Evolutionary conservation across 1,284 basidiomycete species (phyloP).

Genomic region (Ustilago nuda): DNA sequence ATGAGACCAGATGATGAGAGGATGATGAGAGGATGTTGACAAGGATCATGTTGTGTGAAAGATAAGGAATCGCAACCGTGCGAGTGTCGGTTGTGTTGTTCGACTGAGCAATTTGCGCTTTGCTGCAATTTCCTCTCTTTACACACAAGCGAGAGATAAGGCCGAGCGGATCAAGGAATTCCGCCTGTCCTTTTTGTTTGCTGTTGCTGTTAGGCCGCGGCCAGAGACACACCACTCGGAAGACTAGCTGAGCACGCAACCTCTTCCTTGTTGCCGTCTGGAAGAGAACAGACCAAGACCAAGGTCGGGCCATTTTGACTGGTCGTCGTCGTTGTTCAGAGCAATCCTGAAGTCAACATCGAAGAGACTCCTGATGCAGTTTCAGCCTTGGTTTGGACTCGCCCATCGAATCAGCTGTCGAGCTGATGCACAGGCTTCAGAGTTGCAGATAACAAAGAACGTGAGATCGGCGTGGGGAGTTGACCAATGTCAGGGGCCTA

Average conservation of each 20-base stretch:
- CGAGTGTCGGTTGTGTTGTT: no score
- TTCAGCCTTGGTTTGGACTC: slow-evolving; percentile 1
- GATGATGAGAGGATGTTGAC: not conserved
- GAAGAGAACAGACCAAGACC: no score
- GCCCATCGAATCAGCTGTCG: slow-evolving; percentile 9
- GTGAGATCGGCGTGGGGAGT: slow-evolving; percentile 1
- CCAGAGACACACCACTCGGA: no score
- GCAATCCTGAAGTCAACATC: no score
- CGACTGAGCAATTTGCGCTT: not conserved
- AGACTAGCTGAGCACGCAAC: no score
- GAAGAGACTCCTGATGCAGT: not conserved
- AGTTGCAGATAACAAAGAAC: not conserved
- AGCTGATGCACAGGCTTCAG: not conserved
- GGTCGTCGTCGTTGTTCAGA: no score
- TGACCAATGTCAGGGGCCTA: not conserved
- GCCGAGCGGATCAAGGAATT: slow-evolving; percentile 7
- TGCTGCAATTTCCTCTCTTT: not conserved
- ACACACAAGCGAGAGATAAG: slow-evolving; percentile 16
- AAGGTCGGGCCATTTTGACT: no score
- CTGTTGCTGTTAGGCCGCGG: no score
- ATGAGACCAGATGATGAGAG: not conserved
- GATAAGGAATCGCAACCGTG: no score
- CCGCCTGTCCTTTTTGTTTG: not conserved
- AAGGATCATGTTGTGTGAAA: not conserved
- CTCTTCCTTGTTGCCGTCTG: no score